phyloP scores from a whole-genome alignment of 2,329 filamentous ascomycete genomes.

The Septoria petroselini region DNA sequence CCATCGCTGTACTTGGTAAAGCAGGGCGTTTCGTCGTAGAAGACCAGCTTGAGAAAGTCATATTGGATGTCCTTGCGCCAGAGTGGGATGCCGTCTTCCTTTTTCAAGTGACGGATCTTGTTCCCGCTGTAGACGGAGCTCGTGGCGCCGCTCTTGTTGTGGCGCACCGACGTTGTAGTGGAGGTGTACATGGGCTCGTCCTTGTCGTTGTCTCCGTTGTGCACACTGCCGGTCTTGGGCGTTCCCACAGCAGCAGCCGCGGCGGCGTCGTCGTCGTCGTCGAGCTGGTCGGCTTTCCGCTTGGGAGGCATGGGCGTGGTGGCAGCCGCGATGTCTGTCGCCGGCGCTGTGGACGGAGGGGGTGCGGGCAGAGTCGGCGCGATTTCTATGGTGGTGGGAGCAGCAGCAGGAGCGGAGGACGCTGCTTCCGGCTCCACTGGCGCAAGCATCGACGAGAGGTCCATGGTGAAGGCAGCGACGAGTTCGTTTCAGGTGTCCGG shows the following conservation, averaged over 20 bases:
- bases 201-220: conserved; percentile 14
- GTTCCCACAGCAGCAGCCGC: conserved; percentile 17
- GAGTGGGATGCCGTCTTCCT: conserved; percentile 81
- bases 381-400: conserved; percentile 6
- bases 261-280: conserved; percentile 27
- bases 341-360: conserved; percentile 8
- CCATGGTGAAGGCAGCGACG: too few species aligned
- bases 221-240: conserved; percentile 11
- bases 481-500: conserved; percentile 14
- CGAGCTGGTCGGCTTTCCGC: conserved; percentile 21
- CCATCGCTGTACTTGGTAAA: conserved; percentile 92
- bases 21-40: conserved; percentile 69
- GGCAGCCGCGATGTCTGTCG: conserved; percentile 4
- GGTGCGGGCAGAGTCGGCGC: conserved; percentile 17
- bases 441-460: conserved; percentile 10
- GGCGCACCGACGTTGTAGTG: conserved; percentile 53
- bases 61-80: conserved; percentile 88
- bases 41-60: conserved; percentile 77
- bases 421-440: conserved; percentile 11
- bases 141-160: conserved; percentile 63
- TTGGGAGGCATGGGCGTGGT: conserved; percentile 23
- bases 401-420: conserved; percentile 1
- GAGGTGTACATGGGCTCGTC: conserved; percentile 45
- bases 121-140: conserved; percentile 66
- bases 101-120: conserved; percentile 83